phyloP scores from a whole-genome alignment of 108 stramenopile genomes.

The Nitzschia sp. region DNA sequence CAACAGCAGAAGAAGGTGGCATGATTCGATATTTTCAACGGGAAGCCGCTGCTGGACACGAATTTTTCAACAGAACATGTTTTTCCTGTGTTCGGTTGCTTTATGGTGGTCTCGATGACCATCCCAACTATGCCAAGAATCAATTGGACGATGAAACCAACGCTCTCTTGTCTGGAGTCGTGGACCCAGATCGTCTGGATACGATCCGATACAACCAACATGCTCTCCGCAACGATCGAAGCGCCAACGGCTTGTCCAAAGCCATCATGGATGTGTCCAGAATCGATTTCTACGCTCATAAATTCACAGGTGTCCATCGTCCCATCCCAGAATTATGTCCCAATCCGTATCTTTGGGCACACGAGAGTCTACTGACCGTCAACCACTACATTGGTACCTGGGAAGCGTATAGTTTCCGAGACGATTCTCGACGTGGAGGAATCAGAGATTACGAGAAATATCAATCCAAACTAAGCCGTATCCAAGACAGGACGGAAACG shows the following conservation, averaged over 20 bases:
- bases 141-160: neutral
- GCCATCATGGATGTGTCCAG: constrained; percentile 15
- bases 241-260: constrained; percentile 17
- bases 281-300: constrained; percentile 14
- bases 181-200: constrained; percentile 10
- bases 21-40: constrained; percentile 3
- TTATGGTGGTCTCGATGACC: constrained; percentile 26
- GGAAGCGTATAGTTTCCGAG: constrained; percentile 18
- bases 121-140: neutral
- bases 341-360: constrained; percentile 2
- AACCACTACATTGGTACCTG: constrained; percentile 34
- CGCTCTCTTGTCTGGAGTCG: constrained; percentile 1
- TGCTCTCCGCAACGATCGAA: neutral
- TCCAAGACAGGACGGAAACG: neutral
- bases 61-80: constrained; percentile 6
- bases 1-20: neutral
- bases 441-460: neutral
- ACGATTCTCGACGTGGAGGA: constrained; percentile 29
- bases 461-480: constrained; percentile 1
- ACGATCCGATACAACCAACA: constrained; percentile 17
- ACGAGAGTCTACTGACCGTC: constrained; percentile 10
- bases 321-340: constrained; percentile 16
- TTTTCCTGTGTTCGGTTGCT: constrained; percentile 25
- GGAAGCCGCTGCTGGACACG: neutral
- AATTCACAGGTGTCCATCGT: constrained; percentile 20